Conservation (phyloP, 2,329 filamentous ascomycete species). For the Colletotrichum destructivum region DNA sequence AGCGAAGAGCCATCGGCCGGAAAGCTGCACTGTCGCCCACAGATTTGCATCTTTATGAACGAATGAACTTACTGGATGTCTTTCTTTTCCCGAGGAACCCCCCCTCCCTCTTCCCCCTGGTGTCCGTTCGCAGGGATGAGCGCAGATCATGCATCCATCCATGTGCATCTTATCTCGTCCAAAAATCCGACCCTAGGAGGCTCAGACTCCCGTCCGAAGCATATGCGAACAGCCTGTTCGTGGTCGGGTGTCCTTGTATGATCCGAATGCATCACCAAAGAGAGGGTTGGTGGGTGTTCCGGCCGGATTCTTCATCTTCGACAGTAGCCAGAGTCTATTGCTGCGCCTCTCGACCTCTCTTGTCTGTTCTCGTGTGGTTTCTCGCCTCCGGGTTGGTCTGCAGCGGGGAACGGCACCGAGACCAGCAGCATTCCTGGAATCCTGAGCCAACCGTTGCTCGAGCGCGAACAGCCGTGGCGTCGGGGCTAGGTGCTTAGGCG, state of each 20-base stretch:
- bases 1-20: conserved; percentile 7
- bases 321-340: not conserved
- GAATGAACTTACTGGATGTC: conserved; percentile 14
- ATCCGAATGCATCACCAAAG: not conserved
- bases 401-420: conserved; percentile 17
- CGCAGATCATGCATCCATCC: conserved; percentile 28
- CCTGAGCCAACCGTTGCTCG: conserved; percentile 28
- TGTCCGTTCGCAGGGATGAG: conserved; percentile 31
- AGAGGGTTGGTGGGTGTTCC: not conserved
- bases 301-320: not conserved
- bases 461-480: conserved; percentile 18
- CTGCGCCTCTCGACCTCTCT: not conserved
- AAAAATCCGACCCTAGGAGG: not conserved
- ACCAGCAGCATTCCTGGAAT: conserved; percentile 4
- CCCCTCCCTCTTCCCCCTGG: not conserved
- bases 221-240: not conserved
- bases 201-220: not conserved
- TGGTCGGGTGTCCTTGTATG: not conserved
- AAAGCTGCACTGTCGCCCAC: not conserved
- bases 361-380: conserved; percentile 6
- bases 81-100: conserved; percentile 1
- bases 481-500: conserved; percentile 12
- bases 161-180: conserved; percentile 10
- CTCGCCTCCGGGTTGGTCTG: conserved; percentile 9
- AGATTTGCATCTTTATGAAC: conserved; percentile 5